phyloP scores from a whole-genome alignment of 371 early-diverging fungal species.

The Mucor velutinosus region DNA sequence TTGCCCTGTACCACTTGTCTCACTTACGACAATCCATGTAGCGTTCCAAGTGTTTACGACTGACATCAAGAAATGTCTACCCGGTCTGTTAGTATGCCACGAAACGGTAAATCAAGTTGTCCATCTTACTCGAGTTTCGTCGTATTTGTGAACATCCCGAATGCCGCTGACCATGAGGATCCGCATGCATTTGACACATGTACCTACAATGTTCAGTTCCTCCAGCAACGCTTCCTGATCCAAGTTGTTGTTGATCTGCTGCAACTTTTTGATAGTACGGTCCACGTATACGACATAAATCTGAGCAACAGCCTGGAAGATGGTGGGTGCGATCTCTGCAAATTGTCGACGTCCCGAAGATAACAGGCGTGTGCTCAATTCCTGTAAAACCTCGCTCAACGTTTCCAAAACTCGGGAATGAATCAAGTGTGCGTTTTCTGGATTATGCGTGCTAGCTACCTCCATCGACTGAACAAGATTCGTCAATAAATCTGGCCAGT shows the following conservation, averaged over 20 bases:
- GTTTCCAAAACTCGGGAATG: slow-evolving; percentile 78
- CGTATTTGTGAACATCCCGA: slow-evolving; percentile 62
- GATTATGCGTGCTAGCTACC: slow-evolving; percentile 37
- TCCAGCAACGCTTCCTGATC: slow-evolving; percentile 2
- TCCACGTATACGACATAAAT: slow-evolving; percentile 61
- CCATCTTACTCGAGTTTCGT: slow-evolving; percentile 53
- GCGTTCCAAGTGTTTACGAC: slow-evolving; percentile 60
- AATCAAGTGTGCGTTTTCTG: slow-evolving; percentile 43
- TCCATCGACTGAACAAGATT: slow-evolving; percentile 66
- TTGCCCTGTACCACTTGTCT: background rate
- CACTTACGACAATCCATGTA: slow-evolving; percentile 59
- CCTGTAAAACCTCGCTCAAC: slow-evolving; percentile 78
- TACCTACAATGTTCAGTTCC: slow-evolving; percentile 55
- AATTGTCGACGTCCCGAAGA: slow-evolving; percentile 69
- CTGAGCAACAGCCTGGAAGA: slow-evolving; percentile 62
- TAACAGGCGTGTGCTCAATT: slow-evolving; percentile 76
- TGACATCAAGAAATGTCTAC: slow-evolving; percentile 52
- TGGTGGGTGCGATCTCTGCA: slow-evolving; percentile 66
- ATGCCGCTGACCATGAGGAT: slow-evolving; percentile 79
- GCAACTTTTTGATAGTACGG: slow-evolving; percentile 23
- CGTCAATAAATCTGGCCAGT: slow-evolving; percentile 80
- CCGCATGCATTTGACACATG: slow-evolving; percentile 73
- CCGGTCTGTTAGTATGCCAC: background rate
- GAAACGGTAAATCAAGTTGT: background rate
- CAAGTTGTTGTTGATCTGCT: background rate